phyloP scores from a whole-genome alignment of 176 grass and related monocot genomes.

The Paspalum notatum region DNA sequence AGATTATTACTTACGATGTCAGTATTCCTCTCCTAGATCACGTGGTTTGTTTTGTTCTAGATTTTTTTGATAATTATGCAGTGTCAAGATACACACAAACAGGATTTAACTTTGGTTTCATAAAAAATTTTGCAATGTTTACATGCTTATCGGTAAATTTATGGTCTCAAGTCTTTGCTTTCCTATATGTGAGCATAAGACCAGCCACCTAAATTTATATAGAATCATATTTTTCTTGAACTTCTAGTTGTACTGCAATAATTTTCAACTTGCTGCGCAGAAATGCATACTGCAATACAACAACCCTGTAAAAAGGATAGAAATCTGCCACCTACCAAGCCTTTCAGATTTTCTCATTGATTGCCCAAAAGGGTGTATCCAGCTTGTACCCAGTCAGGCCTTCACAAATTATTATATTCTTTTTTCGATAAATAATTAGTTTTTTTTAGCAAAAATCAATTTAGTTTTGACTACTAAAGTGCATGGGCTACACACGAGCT shows the following conservation, averaged over 20 bases:
- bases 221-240: slow-evolving; percentile 20
- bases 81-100: slow-evolving; percentile 13
- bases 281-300: slow-evolving; percentile 11
- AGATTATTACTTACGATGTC: slow-evolving; percentile 92
- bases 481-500: no score
- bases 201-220: background rate
- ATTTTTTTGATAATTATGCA: slow-evolving; percentile 12
- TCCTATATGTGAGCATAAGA: background rate
- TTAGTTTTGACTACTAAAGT: no score
- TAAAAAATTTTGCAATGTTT: background rate
- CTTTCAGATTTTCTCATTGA: background rate
- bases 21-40: slow-evolving; percentile 51
- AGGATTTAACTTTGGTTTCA: background rate
- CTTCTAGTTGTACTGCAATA: slow-evolving; percentile 18
- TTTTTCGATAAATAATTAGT: no score
- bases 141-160: background rate
- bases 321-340: background rate
- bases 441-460: no score
- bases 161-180: slow-evolving; percentile 22
- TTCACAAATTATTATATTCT: background rate
- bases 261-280: slow-evolving; percentile 13
- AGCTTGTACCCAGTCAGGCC: background rate
- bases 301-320: background rate
- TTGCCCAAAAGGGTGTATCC: background rate
- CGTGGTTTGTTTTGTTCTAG: slow-evolving; percentile 38